These are phyloP conservation scores for Aspergillus sp. DNA, from an alignment of 2,329 filamentous ascomycete genomes.

Conservation along the genomic window DNA sequence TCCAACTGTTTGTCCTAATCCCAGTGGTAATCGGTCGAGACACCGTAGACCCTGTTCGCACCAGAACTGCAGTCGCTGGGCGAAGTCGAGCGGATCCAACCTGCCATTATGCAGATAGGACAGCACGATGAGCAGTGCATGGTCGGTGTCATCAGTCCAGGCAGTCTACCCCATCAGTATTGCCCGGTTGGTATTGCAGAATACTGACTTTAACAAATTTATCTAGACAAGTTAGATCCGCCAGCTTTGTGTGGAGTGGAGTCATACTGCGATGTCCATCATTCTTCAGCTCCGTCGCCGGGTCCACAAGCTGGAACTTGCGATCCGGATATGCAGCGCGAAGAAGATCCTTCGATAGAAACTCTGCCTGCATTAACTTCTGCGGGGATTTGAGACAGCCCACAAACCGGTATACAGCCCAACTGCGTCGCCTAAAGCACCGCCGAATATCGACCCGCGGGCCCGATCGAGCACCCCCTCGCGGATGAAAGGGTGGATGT, in stretches of 20 bases:
- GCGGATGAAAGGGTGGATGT: background rate
- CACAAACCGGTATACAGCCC: background rate
- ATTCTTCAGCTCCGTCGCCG: background rate
- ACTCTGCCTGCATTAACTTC: background rate
- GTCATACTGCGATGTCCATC: background rate
- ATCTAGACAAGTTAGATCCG: background rate
- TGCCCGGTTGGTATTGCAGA: too few species aligned
- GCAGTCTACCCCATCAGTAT: background rate
- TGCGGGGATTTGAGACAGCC: background rate
- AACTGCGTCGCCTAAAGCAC: background rate
- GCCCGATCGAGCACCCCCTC: background rate
- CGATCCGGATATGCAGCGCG: background rate
- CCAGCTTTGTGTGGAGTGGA: background rate
- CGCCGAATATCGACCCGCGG: background rate
- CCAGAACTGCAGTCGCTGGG: background rate
- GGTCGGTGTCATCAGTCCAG: background rate
- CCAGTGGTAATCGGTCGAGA: background rate
- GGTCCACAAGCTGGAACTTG: background rate
- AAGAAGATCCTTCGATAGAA: background rate
- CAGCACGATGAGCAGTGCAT: background rate
- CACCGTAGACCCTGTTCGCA: constrained; percentile 5
- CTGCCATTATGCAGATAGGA: background rate
- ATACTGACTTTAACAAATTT: background rate
- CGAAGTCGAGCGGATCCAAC: background rate
- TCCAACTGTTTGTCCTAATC: background rate